These are phyloP conservation scores for Helenozyma rhizophorensis DNA, from an alignment of 805 yeast genomes.

Conservation along the genomic window DNA sequence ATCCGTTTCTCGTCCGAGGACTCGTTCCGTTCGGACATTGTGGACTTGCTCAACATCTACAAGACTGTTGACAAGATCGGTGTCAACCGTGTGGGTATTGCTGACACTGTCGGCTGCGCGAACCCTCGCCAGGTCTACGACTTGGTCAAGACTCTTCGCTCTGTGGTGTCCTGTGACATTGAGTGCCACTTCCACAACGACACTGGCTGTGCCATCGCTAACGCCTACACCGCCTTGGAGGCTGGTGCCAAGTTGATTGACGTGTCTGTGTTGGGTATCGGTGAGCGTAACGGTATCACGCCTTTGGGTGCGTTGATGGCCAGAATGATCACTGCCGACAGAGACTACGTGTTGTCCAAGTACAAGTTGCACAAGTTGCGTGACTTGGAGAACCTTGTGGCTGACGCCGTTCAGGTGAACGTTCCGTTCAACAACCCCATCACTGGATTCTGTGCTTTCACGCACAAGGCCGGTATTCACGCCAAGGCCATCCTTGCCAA, in stretches of 20 bases:
- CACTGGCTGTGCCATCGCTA: conserved; percentile 62
- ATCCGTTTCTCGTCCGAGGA: conserved; percentile 57
- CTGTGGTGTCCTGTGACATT: conserved; percentile 55
- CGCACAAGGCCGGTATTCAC: conserved; percentile 62
- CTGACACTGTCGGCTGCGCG: conserved; percentile 63
- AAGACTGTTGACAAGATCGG: conserved; percentile 60
- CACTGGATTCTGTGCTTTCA: conserved; percentile 62
- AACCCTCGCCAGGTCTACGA: conserved; percentile 62
- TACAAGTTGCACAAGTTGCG: conserved; percentile 53
- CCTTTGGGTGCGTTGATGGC: conserved; percentile 62
- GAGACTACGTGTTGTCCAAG: conserved; percentile 55
- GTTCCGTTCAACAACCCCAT: conserved; percentile 61
- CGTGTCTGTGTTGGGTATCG: conserved; percentile 56
- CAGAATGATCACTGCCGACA: conserved; percentile 58
- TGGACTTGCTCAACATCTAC: conserved; percentile 54
- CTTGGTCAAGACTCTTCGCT: conserved; percentile 52
- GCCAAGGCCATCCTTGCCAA: conserved; percentile 60
- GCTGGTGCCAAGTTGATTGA: conserved; percentile 60
- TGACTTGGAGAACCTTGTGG: conserved; percentile 55
- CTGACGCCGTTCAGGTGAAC: conserved; percentile 55
- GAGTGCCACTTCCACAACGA: conserved; percentile 63
- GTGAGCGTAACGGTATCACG: conserved; percentile 61
- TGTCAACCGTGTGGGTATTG: conserved; percentile 59
- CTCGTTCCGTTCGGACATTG: conserved; percentile 57
- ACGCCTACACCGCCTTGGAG: conserved; percentile 59